Evolutionary conservation across 2,329 filamentous ascomycete genomes (phyloP), one percentile per base, ranked within the genome.

Genomic region (Fonsecaea erecta): DNA sequence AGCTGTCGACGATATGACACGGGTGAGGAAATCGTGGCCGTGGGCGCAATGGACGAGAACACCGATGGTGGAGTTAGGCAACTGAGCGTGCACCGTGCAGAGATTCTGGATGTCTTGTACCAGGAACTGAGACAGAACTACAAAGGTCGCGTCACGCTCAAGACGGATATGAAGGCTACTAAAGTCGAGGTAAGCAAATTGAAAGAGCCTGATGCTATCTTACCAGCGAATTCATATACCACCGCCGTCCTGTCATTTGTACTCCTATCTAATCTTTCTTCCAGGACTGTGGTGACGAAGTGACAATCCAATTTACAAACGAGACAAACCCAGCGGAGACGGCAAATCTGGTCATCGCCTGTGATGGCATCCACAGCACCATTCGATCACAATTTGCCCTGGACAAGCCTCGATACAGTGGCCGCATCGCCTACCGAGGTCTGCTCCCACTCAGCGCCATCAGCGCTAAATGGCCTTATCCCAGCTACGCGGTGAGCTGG

Each of bases 1-100:
- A 70, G 70, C 14, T 76, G 78, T 60, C 74, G 75, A 14, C 73
- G 76, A 40, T 78, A 71, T 58, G 76, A 77, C 52, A 74, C 73
- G 24, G 71, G 75, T 21, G 72, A 68, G 12, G 73, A 77, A 35
- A 73, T 77, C 60, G 68, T 74, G 9, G 74, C 71, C 1, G 63
- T 77, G 8, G 54, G 54, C 11, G 68, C 69, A 7, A 70, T 72
- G 28, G 66, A 71, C 30, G 73, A 75, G 43, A 16, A 32, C 18
- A 37, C n/a, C 6, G 63, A 64, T 5, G 63, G 60, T 63, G 34
- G 61, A 35, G 2, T 68, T 16, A 46, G 30, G 18, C 53, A 59
- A 24, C 14, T 59, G 37, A 46, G 52, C 9, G 55, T 65, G 7
- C 63, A 62, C 8, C 43, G 81, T 9, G 78, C 78, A 16, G 73